Percentiles rank a stretch among this genome's conserved stretches.
These are phyloP conservation scores for Pseudozyma sp. DNA, from an alignment of 1,284 basidiomycete genomes.

Conservation along the genomic window DNA sequence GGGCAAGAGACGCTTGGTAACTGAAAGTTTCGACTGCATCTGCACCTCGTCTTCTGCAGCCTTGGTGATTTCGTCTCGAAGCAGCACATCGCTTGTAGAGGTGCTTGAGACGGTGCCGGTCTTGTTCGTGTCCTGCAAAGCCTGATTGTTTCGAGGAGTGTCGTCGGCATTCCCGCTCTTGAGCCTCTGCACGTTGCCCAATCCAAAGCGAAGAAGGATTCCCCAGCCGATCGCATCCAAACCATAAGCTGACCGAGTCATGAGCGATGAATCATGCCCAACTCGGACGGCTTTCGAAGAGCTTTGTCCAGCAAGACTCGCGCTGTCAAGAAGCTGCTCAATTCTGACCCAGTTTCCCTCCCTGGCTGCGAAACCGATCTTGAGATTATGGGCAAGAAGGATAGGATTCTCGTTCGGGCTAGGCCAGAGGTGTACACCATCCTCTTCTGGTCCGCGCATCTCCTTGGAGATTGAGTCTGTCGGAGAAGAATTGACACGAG, in stretches of 20 bases:
- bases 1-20: conserved; percentile 33
- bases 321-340: conserved; percentile 21
- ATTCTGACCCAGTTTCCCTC: conserved; percentile 30
- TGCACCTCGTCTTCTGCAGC: conserved; percentile 10
- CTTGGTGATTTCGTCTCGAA: neutral
- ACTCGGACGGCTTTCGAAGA: no score
- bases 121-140: no score
- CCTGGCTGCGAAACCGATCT: conserved; percentile 28
- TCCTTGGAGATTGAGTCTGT: neutral
- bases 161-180: neutral
- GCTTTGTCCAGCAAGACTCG: neutral
- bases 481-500: neutral
- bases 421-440: conserved; percentile 31
- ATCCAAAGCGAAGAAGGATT: conserved; percentile 23
- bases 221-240: conserved; percentile 31
- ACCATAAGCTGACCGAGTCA: neutral
- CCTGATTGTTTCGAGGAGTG: neutral
- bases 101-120: neutral
- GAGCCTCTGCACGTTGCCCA: conserved; percentile 11
- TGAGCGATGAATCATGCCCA: neutral
- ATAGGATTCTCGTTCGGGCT: conserved; percentile 19
- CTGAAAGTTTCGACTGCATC: conserved; percentile 23
- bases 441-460: conserved; percentile 1
- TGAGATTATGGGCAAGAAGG: conserved; percentile 30
- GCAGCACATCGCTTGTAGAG: neutral